phyloP scores from a whole-genome alignment of 2,329 filamentous ascomycete genomes.

The Talaromyces pinophilus region DNA sequence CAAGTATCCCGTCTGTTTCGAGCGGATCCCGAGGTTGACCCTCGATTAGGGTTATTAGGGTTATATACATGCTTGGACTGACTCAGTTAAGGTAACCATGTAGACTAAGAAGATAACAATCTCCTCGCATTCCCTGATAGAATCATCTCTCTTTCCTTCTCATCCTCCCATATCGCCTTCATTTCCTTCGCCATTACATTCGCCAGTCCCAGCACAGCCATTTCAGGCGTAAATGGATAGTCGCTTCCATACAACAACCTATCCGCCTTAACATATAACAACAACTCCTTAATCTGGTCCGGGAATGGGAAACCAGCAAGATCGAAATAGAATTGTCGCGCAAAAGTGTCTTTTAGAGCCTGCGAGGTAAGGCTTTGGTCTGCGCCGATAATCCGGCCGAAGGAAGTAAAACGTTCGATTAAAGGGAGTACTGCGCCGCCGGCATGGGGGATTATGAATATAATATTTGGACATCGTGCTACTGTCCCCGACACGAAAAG shows the following conservation, averaged over 20 bases:
- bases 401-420: slow-evolving; percentile 28
- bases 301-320: slow-evolving; percentile 55
- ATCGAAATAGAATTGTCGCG: slow-evolving; percentile 54
- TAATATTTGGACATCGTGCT: slow-evolving; percentile 28
- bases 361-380: slow-evolving; percentile 20
- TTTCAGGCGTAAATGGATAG: slow-evolving; percentile 52
- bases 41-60: background rate
- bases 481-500: slow-evolving; percentile 30
- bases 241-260: slow-evolving; percentile 56
- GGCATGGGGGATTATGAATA: slow-evolving; percentile 30
- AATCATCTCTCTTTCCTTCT: slow-evolving; percentile 1
- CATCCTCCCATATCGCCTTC: background rate
- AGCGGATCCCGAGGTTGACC: background rate
- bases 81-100: no score
- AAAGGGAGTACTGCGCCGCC: slow-evolving; percentile 37
- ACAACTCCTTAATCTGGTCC: slow-evolving; percentile 52
- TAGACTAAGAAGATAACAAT: background rate
- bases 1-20: background rate
- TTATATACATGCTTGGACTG: background rate
- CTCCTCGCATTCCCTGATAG: slow-evolving; percentile 9
- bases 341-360: slow-evolving; percentile 21
- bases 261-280: slow-evolving; percentile 46
- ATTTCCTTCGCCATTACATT: slow-evolving; percentile 45
- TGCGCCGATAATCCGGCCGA: slow-evolving; percentile 23
- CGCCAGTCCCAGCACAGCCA: slow-evolving; percentile 35